These are phyloP conservation scores for Orbilia brochopaga DNA, from an alignment of 2,329 filamentous ascomycete species.

Conservation along the genomic window DNA sequence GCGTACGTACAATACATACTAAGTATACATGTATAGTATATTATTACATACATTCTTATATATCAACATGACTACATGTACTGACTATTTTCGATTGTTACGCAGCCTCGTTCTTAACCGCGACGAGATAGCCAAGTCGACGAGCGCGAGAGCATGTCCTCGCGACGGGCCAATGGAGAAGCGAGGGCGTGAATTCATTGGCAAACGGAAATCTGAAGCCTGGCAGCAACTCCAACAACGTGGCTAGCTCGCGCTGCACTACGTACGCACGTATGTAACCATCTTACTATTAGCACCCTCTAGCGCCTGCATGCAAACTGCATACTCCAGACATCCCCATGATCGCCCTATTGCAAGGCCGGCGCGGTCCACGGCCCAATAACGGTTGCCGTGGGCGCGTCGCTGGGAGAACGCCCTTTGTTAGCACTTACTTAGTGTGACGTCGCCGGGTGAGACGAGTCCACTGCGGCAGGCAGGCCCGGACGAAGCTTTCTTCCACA, in stretches of 20 bases:
- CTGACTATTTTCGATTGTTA: no score
- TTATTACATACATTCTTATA: no score
- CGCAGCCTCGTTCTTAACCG: neutral
- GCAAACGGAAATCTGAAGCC: constrained; percentile 1
- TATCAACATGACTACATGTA: no score
- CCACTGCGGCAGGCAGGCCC: neutral
- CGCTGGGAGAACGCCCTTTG: neutral
- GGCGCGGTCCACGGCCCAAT: no score
- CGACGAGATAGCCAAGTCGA: neutral
- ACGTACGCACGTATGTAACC: no score
- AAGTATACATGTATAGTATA: no score
- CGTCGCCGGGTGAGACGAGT: neutral
- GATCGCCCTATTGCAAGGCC: no score
- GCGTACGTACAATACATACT: no score
- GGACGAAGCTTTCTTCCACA: neutral
- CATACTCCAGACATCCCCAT: no score
- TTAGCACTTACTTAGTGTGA: no score
- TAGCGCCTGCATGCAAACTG: no score
- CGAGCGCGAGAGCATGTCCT: neutral
- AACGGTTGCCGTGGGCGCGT: neutral
- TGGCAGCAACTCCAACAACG: neutral
- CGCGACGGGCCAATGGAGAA: neutral
- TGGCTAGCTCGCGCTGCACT: neutral
- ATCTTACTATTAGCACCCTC: no score
- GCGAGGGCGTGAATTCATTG: neutral